phyloP scores from a whole-genome alignment of 2,329 filamentous ascomycete species.

The Helotiales sp. region DNA sequence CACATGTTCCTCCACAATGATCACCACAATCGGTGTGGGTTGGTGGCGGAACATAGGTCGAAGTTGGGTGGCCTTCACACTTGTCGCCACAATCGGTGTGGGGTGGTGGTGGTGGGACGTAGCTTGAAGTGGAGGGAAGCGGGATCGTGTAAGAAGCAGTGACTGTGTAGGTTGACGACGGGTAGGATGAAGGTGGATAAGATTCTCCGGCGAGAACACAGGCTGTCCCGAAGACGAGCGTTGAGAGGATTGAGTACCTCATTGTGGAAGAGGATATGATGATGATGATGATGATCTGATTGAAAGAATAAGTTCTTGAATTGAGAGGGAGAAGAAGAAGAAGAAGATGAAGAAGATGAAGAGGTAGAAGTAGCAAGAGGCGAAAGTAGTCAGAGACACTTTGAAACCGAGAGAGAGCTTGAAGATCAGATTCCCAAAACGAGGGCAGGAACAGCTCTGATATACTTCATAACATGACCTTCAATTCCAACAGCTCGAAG shows the following conservation, averaged over 20 bases:
- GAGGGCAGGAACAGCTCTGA: background rate
- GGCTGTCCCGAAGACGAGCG: background rate
- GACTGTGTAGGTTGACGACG: background rate
- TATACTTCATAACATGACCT: background rate
- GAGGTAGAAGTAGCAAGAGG: too few relatives aligned
- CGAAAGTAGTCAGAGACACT: background rate
- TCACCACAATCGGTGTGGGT: constrained; percentile 4
- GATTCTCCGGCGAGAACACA: background rate
- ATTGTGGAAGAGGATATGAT: background rate
- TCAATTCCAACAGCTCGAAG: background rate
- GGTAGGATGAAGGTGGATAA: background rate
- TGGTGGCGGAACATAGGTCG: background rate
- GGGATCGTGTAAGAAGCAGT: background rate
- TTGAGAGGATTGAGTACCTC: background rate
- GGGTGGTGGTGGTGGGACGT: background rate
- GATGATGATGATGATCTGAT: background rate
- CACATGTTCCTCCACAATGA: constrained; percentile 15
- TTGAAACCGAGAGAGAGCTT: background rate
- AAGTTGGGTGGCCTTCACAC: constrained; percentile 6
- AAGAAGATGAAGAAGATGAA: background rate
- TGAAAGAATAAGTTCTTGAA: background rate
- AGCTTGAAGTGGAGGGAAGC: background rate
- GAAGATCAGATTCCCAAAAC: background rate
- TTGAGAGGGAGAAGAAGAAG: background rate
- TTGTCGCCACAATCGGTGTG: constrained; percentile 6